Evolutionary conservation across 495 filamentous ascomycete species (phyloP).

Genomic region (Hyaloscypha bicolor): DNA sequence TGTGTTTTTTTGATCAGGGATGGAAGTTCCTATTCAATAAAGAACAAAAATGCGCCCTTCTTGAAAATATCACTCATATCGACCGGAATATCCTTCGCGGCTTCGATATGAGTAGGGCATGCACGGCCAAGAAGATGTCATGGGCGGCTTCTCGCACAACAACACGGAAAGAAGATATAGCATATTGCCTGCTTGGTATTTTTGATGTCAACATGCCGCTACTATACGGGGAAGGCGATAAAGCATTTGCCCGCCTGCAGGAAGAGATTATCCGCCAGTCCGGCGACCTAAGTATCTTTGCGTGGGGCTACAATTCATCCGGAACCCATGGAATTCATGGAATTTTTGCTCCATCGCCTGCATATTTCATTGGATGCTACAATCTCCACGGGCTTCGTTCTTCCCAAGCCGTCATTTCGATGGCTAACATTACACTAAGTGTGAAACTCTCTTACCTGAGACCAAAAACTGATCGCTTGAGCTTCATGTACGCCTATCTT

Average conservation of each 20-base stretch:
- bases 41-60: neutral
- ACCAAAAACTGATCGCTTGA: too few species aligned
- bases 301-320: neutral
- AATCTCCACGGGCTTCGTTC: too few species aligned
- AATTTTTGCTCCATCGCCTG: too few species aligned
- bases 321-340: too few species aligned
- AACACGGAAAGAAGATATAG: neutral
- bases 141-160: neutral
- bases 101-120: neutral
- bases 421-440: too few species aligned
- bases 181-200: neutral
- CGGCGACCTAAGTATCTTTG: neutral
- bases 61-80: neutral
- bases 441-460: too few species aligned
- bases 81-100: neutral
- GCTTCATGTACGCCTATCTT: too few species aligned
- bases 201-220: neutral
- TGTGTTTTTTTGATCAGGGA: neutral
- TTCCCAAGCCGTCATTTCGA: too few species aligned
- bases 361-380: too few species aligned
- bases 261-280: neutral
- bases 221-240: neutral
- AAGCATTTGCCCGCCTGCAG: neutral
- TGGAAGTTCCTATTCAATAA: neutral
- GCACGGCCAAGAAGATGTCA: neutral